Base-by-base conservation (phyloP, 805 yeast species). In the Zygotorulaspora chibaensis region DNA sequence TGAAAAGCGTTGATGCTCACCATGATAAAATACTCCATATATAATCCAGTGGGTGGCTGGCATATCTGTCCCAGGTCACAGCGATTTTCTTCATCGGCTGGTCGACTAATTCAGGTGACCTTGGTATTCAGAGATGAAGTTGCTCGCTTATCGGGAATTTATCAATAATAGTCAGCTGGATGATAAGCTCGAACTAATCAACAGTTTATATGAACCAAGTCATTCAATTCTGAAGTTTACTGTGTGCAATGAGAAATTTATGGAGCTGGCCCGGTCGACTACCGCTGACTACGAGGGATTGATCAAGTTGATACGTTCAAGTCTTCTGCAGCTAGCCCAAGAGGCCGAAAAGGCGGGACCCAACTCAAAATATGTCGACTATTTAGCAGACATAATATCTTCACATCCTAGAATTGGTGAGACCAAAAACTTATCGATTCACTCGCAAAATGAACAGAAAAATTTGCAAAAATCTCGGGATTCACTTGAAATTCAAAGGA, bases 371-470 rank as follows among this genome's bases (percentile, higher is more conserved):
- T 41, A 47, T 35, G 51, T 50, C 8, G 55, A 51, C 16, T 57
- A 60, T 15, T 61, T 76, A 10, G 57, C 72, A 36, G 67, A 74
- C 33, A 87, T 90, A 46, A 79, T 90, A n/a, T 82, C 87, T 1
- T 96, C 96, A 0, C 97, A 89, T 66, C 97, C 97, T 13, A 72
- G 96, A 45, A 69, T 89, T 13, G 97, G 97, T 0, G 86, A 85
- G 2, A 71, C 80, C 2, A 56, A 65, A 15, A 72, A 68, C 25
- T 70, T 87, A 26, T 83, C 87, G 7, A 69, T 65, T 3, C 90
- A 85, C 57, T 85, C 95, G 1, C 68, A 73, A 18, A 62, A 67
- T 3, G 97, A 89, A 64, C 96, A 89, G 62, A 76, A 74, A 47
- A 77, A 83, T 10, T 70, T 89, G 31, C 70, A 71, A 46, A 70